Evolutionary conservation across 768 basidiomycete genomes (phyloP).

Genomic region (Jaapia argillacea): DNA sequence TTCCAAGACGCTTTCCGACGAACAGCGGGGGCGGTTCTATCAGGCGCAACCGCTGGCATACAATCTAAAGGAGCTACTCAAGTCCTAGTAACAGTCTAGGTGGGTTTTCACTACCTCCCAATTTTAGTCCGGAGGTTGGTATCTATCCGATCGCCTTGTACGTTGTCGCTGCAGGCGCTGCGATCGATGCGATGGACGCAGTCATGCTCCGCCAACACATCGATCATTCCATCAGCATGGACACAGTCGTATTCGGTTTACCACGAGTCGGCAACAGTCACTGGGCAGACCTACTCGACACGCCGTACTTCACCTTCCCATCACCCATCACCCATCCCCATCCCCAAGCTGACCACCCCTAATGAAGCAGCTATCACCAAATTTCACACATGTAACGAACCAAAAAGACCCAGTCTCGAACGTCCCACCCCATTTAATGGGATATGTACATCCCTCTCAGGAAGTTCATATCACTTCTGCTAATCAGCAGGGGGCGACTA

Average conservation of each 20-base stretch:
- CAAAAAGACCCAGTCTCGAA: slow-evolving; percentile 11
- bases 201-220: slow-evolving; percentile 29
- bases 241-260: slow-evolving; percentile 29
- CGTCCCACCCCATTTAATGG: slow-evolving; percentile 9
- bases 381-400: slow-evolving; percentile 7
- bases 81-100: slow-evolving; percentile 12
- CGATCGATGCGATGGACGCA: slow-evolving; percentile 35
- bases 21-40: slow-evolving; percentile 24
- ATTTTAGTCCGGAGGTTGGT: no score
- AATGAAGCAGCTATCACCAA: slow-evolving; percentile 2
- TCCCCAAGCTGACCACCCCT: not conserved
- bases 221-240: slow-evolving; percentile 21
- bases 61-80: slow-evolving; percentile 22
- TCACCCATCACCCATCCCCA: not conserved
- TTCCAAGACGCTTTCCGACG: slow-evolving; percentile 30
- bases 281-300: slow-evolving; percentile 33
- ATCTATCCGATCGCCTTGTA: no score
- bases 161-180: no score
- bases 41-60: slow-evolving; percentile 20
- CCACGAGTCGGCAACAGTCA: slow-evolving; percentile 35
- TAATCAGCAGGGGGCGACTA: not conserved
- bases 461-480: slow-evolving; percentile 13
- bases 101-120: no score
- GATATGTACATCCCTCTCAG: slow-evolving; percentile 8
- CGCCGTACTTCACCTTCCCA: slow-evolving; percentile 12